Conservation (phyloP, 2,329 filamentous ascomycete species). For the Penicillium decumbens region DNA sequence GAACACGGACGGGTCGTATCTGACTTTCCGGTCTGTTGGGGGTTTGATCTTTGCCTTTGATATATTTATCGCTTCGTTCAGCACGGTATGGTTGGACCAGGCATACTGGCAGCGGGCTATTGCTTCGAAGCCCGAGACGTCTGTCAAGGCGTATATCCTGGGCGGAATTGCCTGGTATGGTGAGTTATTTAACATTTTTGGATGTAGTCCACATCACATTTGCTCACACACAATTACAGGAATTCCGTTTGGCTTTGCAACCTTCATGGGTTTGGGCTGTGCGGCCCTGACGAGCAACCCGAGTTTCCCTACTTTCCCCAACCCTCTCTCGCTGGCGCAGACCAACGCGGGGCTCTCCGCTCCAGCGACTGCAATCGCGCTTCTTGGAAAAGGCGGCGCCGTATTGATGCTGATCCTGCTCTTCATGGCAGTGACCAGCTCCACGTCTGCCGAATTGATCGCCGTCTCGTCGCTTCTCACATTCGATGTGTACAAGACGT, state of each 20-base stretch:
- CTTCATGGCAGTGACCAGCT: conserved; percentile 44
- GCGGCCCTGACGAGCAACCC: conserved; percentile 44
- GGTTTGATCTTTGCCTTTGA: conserved; percentile 39
- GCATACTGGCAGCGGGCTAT: conserved; percentile 47
- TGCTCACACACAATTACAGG: conserved; percentile 1
- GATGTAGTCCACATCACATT: no score
- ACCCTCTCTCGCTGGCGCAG: conserved; percentile 24
- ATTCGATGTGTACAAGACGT: conserved; percentile 51
- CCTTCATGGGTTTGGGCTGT: conserved; percentile 45
- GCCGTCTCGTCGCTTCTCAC: conserved; percentile 50
- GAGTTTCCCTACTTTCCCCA: conserved; percentile 51
- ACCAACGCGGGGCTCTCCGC: conserved; percentile 35
- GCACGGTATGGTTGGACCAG: conserved; percentile 39
- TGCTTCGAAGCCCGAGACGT: conserved; percentile 40
- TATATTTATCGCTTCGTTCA: conserved; percentile 38
- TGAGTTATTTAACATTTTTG: conserved; percentile 1
- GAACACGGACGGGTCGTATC: conserved; percentile 33
- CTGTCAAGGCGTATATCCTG: conserved; percentile 42
- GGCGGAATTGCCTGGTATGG: conserved; percentile 38
- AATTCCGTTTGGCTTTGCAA: conserved; percentile 50
- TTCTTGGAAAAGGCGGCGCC: conserved; percentile 38
- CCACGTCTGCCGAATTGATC: conserved; percentile 49
- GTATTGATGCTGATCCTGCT: conserved; percentile 32
- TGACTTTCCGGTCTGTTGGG: conserved; percentile 36
- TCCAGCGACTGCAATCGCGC: conserved; percentile 31